A percentile compares a stretch with the other conserved stretches of the same genome.
Conservation (phyloP, 768 basidiomycete species). For the Cystobasidium ongulense region DNA sequence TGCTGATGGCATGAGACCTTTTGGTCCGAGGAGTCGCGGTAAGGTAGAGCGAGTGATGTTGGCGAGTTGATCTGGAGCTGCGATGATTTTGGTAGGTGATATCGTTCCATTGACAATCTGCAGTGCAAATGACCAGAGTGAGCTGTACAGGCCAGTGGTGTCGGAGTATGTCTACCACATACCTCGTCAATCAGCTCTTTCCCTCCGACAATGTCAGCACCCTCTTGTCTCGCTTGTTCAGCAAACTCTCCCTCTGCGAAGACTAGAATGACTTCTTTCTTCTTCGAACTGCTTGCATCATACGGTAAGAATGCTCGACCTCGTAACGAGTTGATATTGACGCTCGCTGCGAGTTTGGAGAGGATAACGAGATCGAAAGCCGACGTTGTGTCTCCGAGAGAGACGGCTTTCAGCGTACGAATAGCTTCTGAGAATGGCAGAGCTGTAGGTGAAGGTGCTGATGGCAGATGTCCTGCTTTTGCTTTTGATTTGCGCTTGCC, state of each 20-base stretch:
- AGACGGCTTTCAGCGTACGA: conserved; percentile 2
- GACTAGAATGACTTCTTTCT: conserved; percentile 71
- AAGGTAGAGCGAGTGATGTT: conserved; percentile 65
- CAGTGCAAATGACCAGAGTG: not conserved
- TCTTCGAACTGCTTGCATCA: conserved; percentile 53
- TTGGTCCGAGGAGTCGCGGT: conserved; percentile 69
- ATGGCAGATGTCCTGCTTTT: not conserved
- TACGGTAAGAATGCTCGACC: conserved; percentile 78
- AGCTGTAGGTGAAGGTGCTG: conserved; percentile 4
- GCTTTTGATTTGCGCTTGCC: not conserved
- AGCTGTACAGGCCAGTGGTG: too few relatives aligned
- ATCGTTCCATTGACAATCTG: conserved; percentile 68
- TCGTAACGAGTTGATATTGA: conserved; percentile 68
- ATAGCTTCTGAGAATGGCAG: conserved; percentile 13
- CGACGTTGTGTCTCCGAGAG: conserved; percentile 9
- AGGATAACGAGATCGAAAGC: conserved; percentile 19
- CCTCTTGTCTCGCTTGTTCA: conserved; percentile 73
- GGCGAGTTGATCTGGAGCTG: conserved; percentile 67
- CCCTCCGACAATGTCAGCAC: conserved; percentile 85
- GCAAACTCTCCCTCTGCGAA: conserved; percentile 80
- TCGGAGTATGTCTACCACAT: conserved; percentile 44
- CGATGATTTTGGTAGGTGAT: conserved; percentile 73
- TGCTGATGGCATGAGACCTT: conserved; percentile 90
- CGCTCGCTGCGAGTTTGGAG: conserved; percentile 3
- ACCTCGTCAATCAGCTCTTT: conserved; percentile 80